Percentiles rank a stretch among this genome's conserved stretches.
These are phyloP conservation scores for Podaxis sp. DNA, from an alignment of 768 basidiomycete genomes.

Conservation along the genomic window DNA sequence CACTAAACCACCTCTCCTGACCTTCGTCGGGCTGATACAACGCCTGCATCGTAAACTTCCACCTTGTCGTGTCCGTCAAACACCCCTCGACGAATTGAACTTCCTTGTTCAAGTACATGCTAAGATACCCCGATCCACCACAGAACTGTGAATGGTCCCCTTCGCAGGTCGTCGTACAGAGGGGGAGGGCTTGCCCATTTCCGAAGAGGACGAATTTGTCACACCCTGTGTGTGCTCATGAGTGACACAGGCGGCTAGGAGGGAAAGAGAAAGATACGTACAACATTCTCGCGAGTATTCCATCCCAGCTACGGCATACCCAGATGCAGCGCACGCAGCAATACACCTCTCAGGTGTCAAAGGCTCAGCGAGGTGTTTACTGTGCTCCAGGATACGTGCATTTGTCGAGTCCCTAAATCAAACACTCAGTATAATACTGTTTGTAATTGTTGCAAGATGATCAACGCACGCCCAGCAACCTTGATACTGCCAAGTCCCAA, in stretches of 20 bases:
- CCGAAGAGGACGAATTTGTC: background rate
- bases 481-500: slow-evolving; percentile 47
- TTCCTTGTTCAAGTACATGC: background rate
- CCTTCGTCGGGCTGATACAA: no score
- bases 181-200: background rate
- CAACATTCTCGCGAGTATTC: background rate
- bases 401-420: background rate
- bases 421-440: background rate
- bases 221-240: background rate
- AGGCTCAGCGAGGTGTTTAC: background rate
- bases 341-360: background rate
- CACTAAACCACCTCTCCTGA: no score
- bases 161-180: background rate
- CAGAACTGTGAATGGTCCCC: background rate
- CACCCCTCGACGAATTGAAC: no score
- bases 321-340: background rate
- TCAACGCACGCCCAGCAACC: slow-evolving; percentile 38
- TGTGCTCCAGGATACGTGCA: background rate
- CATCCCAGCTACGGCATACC: background rate
- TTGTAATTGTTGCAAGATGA: background rate
- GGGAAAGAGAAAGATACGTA: background rate
- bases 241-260: background rate
- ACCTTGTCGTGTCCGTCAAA: no score
- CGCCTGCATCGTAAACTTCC: no score
- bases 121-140: background rate